Evolutionary conservation across 768 basidiomycete species (phyloP).

Genomic region (Podaxis sp.): DNA sequence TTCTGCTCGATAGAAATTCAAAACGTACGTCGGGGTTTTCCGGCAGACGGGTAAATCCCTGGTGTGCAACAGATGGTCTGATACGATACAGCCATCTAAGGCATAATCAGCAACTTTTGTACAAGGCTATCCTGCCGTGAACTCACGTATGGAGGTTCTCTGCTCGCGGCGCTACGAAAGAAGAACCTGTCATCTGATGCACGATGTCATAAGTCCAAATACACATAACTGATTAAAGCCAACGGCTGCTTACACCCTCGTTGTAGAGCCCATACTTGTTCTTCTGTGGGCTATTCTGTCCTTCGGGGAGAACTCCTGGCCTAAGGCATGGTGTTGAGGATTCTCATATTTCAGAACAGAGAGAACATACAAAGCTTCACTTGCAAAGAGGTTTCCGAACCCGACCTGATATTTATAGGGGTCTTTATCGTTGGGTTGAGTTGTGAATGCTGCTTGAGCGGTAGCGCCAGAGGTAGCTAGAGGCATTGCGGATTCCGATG

Average conservation of each 20-base stretch:
- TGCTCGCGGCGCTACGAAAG: conserved; percentile 53
- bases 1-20: background rate
- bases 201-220: background rate
- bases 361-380: conserved; percentile 45
- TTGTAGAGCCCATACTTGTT: conserved; percentile 60
- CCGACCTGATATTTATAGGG: conserved; percentile 57
- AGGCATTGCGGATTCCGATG: conserved; percentile 17
- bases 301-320: conserved; percentile 51
- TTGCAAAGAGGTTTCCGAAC: conserved; percentile 54
- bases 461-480: conserved; percentile 30
- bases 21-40: conserved; percentile 54
- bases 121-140: background rate
- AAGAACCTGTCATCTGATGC: conserved; percentile 53
- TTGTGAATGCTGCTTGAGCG: conserved; percentile 33
- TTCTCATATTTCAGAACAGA: background rate
- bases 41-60: conserved; percentile 51
- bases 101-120: background rate
- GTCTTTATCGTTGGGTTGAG: conserved; percentile 36
- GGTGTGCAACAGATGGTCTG: conserved; percentile 62
- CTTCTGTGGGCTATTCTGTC: conserved; percentile 60
- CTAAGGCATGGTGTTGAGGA: conserved; percentile 21
- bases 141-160: conserved; percentile 50
- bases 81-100: conserved; percentile 63
- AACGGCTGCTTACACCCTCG: conserved; percentile 40
- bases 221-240: background rate